phyloP scores from a whole-genome alignment of 2,329 filamentous ascomycete species.

The Ophiostoma populinum region DNA sequence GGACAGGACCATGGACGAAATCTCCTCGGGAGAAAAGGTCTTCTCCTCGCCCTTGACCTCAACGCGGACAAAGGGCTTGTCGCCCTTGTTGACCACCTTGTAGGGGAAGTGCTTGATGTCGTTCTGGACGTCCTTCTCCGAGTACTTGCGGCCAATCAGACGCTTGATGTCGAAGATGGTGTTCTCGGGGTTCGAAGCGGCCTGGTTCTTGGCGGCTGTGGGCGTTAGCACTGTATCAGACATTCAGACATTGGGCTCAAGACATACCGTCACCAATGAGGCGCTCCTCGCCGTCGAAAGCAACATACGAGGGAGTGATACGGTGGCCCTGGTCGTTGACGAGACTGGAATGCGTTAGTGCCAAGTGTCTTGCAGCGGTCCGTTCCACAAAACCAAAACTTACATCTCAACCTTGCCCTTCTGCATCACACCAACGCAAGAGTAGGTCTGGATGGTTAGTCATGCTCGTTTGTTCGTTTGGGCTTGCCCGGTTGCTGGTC shows the following conservation, averaged over 20 bases:
- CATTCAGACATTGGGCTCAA: background rate
- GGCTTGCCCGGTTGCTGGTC: too few relatives aligned
- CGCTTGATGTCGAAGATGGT: slow-evolving; percentile 79
- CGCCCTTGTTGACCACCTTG: slow-evolving; percentile 77
- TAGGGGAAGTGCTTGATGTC: slow-evolving; percentile 99
- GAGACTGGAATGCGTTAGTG: slow-evolving; percentile 28
- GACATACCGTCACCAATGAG: slow-evolving; percentile 65
- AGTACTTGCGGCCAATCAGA: slow-evolving; percentile 69
- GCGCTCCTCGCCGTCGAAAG: slow-evolving; percentile 92
- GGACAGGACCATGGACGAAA: slow-evolving; percentile 42
- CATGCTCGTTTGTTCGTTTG: too few relatives aligned
- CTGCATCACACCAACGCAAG: slow-evolving; percentile 90
- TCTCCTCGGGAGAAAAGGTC: slow-evolving; percentile 44
- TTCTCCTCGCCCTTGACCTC: slow-evolving; percentile 36
- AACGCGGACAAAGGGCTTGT: slow-evolving; percentile 74
- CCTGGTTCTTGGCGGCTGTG: slow-evolving; percentile 75
- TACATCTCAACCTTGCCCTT: slow-evolving; percentile 80
- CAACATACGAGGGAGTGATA: slow-evolving; percentile 89
- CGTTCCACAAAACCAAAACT: too few relatives aligned
- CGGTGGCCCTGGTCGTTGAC: slow-evolving; percentile 92
- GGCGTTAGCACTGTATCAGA: too few relatives aligned
- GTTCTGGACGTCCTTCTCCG: slow-evolving; percentile 71
- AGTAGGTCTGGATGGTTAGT: too few relatives aligned
- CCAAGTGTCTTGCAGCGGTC: background rate
- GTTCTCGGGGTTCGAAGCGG: slow-evolving; percentile 57